A percentile compares a stretch with the other conserved stretches of the same genome.
These are phyloP conservation scores for Pezicula neosporulosa DNA, from an alignment of 2,329 filamentous ascomycete genomes.

Conservation along the genomic window DNA sequence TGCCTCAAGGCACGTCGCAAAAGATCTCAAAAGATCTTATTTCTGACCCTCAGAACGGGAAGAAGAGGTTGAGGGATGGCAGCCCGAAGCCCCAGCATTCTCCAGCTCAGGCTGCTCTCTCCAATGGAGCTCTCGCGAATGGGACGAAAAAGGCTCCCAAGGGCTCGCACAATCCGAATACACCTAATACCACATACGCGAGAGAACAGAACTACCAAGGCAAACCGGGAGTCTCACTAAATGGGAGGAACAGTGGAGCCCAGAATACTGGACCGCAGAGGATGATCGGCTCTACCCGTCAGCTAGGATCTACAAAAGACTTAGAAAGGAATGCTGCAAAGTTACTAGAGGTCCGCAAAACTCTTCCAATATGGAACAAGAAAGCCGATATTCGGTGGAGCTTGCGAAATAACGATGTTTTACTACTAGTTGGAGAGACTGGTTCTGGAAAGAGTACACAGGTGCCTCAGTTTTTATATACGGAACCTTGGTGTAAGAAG, in stretches of 20 bases:
- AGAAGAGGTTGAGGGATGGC: conserved; percentile 17
- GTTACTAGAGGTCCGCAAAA: conserved; percentile 20
- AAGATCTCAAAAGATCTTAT: not conserved
- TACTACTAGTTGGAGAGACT: conserved; percentile 89
- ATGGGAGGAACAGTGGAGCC: not conserved
- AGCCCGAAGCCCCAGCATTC: conserved; percentile 12
- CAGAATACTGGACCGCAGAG: not conserved
- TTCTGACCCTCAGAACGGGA: not conserved
- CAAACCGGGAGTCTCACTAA: not conserved
- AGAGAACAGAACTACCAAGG: too few relatives aligned
- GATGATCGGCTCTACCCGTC: not conserved
- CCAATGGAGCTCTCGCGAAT: not conserved
- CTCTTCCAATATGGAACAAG: conserved; percentile 27
- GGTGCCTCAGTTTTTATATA: conserved; percentile 82
- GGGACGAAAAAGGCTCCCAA: not conserved
- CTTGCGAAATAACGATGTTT: conserved; percentile 51
- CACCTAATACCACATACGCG: not conserved
- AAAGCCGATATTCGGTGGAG: conserved; percentile 22
- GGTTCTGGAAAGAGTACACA: conserved; percentile 97
- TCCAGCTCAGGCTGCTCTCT: not conserved
- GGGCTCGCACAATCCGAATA: not conserved
- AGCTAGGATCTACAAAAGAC: conserved; percentile 6
- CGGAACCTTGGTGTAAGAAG: conserved; percentile 74
- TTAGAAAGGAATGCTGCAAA: conserved; percentile 15
- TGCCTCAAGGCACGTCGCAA: too few relatives aligned